Percentiles rank a stretch among this genome's conserved stretches.
Evolutionary conservation across 805 yeast species (phyloP).

Genomic region (Komagataella pseudopastoris): DNA sequence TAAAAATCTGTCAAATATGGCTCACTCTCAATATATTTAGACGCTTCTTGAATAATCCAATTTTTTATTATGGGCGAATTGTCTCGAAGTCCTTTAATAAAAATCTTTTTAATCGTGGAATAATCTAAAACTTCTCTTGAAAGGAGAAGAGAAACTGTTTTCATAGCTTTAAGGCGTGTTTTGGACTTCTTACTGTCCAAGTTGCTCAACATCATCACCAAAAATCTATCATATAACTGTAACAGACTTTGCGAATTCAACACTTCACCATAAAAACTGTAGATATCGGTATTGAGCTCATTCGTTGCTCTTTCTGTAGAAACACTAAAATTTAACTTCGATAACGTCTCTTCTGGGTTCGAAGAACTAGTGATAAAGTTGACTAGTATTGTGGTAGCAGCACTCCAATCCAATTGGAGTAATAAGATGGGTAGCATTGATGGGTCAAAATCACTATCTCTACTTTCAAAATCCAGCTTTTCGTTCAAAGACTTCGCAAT

Average conservation of each 20-base stretch:
- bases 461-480: background rate
- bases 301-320: background rate
- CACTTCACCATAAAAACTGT: background rate
- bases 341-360: background rate
- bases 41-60: background rate
- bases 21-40: background rate
- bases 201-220: background rate
- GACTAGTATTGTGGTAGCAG: background rate
- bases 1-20: constrained; percentile 19
- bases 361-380: background rate
- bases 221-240: background rate
- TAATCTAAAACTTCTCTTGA: background rate
- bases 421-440: background rate
- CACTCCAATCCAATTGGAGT: background rate
- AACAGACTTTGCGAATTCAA: background rate
- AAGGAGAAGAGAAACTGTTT: background rate
- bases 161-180: background rate
- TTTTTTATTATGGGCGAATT: background rate
- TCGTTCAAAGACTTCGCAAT: background rate
- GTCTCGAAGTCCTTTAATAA: background rate
- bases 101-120: background rate
- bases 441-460: background rate
- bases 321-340: background rate
- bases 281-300: background rate
- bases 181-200: background rate